Evolutionary conservation across 106 monocot genomes (phyloP), one percentile per base, ranked within the genome.

Genomic region (Vanilla planifolia): DNA sequence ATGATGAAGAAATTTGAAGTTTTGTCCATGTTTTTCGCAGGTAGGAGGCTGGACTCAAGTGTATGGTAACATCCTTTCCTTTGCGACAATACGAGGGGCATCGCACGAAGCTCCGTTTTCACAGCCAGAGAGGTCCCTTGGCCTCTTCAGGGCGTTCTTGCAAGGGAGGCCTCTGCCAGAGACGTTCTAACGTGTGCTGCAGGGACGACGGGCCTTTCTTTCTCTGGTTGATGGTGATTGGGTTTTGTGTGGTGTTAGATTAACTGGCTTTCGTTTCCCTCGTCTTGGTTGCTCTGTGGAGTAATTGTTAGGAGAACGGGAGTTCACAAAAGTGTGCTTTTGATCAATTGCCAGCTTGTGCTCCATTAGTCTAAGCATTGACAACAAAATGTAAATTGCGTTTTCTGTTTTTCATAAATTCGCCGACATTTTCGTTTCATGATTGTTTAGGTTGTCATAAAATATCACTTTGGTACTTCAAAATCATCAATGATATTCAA

Each of bases 31-130:
- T 9, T n/a, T 66, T 37, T 19, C 17, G 8, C 55, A 94, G 93
- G 96, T 98, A 58, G 96, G 96, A 24, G 96, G 96, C 64, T 98
- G 96, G 96, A 98, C 96, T 48, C 91, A 98, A 64, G 91, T 88
- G 36, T 91, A 98, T 46, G 96, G 88, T 0, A 70, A 79, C 17
- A 66, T 75, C 23, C 84, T 98, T 6, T 73, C 91, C 4, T 98
- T 98, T 61, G 96, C 96, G 15, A 98, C 96, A 3, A 80, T 98
- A 11, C 75, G 96, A 85, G 96, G 96, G 26, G 96, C 96, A 17
- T 88, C 96, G 16, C 96, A 98, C 56, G 96, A 98, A 74, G 96
- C 82, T 37, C 96, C 96, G 4, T 98, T 98, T 79, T 98, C 96
- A 17, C 96, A 98, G 70, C 96, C 96, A 16, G 81, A 77, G 65